phyloP scores from a whole-genome alignment of 2,329 filamentous ascomycete genomes.

The Nemania abortiva region DNA sequence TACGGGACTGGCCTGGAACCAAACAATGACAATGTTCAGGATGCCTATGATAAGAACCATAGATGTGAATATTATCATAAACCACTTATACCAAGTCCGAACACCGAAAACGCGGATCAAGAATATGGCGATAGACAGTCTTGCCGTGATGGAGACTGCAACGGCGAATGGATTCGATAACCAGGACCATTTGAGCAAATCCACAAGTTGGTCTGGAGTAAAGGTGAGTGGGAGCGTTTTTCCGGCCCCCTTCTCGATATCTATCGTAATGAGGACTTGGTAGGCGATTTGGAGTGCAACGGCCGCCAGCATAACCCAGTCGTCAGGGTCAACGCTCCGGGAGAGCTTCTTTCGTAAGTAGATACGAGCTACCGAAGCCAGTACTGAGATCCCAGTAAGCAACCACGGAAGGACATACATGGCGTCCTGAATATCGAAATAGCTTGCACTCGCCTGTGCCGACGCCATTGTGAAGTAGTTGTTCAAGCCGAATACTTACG shows the following conservation, averaged over 20 bases:
- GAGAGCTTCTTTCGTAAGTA: neutral
- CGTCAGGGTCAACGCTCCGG: neutral
- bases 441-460: neutral
- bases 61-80: neutral
- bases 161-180: neutral
- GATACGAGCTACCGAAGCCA: neutral
- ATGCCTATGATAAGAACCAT: neutral
- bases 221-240: neutral
- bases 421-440: neutral
- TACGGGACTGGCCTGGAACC: neutral
- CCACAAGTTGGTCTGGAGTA: neutral
- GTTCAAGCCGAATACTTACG: too few species aligned
- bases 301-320: neutral
- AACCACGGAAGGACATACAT: slow-evolving; percentile 3
- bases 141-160: neutral
- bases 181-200: slow-evolving; percentile 3
- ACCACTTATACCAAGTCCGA: neutral
- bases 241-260: neutral
- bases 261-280: neutral
- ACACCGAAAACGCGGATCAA: neutral
- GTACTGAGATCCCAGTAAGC: neutral
- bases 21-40: slow-evolving; percentile 1
- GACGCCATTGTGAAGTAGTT: neutral
- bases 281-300: neutral
- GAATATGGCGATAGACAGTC: slow-evolving; percentile 1